Evolutionary conservation across 78 protist species (phyloP).

Genomic region (Acrasis kona): DNA sequence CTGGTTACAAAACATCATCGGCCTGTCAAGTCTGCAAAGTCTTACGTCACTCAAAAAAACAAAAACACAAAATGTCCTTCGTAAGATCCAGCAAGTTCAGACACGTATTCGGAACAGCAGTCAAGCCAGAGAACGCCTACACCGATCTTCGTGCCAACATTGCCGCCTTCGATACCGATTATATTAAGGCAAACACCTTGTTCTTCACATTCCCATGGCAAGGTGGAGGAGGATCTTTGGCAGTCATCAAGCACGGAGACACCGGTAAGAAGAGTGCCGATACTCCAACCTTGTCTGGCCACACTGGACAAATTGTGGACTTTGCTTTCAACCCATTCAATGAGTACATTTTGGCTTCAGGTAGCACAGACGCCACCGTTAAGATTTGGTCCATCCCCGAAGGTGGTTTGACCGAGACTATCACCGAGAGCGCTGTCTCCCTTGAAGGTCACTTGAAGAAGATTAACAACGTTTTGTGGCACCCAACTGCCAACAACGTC

Average conservation of each 20-base stretch:
- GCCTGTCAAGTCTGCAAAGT: too few species aligned
- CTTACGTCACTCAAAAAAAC: too few species aligned
- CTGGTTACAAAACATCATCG: too few species aligned
- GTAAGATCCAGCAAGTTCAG: neutral
- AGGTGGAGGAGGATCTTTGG: neutral
- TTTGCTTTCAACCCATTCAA: neutral
- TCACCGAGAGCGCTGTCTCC: conserved; percentile 38
- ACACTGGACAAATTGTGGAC: neutral
- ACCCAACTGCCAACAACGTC: conserved; percentile 87
- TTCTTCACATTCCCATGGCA: neutral
- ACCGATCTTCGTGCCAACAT: neutral
- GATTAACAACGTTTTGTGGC: conserved; percentile 64
- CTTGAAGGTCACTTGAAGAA: conserved; percentile 78
- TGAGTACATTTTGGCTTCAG: neutral
- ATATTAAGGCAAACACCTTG: neutral
- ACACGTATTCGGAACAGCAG: neutral
- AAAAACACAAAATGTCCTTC: neutral
- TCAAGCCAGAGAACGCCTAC: neutral
- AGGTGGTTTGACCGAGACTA: conserved; percentile 56
- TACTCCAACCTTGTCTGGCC: neutral
- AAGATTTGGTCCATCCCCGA: conserved; percentile 58
- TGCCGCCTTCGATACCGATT: neutral
- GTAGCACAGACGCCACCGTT: neutral
- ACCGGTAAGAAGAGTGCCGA: neutral
- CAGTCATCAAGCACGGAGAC: neutral